phyloP scores from a whole-genome alignment of 2,329 filamentous ascomycete species.

The Monosporascus sp. region DNA sequence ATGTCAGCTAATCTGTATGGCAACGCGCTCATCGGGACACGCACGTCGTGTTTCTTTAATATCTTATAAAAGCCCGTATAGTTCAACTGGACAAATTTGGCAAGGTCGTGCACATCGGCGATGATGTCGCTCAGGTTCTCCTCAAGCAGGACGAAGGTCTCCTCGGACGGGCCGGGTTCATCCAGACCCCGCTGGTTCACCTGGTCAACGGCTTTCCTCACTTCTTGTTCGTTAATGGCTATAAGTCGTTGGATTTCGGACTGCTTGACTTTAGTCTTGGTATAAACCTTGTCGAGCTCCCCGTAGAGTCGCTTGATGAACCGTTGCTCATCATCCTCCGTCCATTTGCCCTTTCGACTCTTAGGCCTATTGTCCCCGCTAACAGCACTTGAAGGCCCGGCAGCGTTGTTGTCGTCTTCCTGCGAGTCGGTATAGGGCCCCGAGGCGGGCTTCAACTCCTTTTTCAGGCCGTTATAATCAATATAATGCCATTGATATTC shows the following conservation, averaged over 20 bases:
- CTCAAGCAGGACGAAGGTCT: slow-evolving; percentile 90
- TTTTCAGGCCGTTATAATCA: slow-evolving; percentile 91
- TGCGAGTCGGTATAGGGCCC: slow-evolving; percentile 33
- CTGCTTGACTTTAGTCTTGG: slow-evolving; percentile 94
- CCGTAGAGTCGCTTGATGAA: slow-evolving; percentile 85
- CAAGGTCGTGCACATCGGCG: slow-evolving; percentile 94
- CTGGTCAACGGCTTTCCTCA: slow-evolving; percentile 73
- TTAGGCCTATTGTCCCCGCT: slow-evolving; percentile 35
- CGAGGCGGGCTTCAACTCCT: slow-evolving; percentile 71
- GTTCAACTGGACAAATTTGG: slow-evolving; percentile 97
- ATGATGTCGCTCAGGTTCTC: slow-evolving; percentile 97
- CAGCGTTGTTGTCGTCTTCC: slow-evolving; percentile 29
- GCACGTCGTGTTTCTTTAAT: slow-evolving; percentile 97
- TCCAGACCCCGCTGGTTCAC: slow-evolving; percentile 60
- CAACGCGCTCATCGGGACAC: slow-evolving; percentile 28
- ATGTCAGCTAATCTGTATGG: slow-evolving; percentile 8
- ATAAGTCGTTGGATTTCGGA: slow-evolving; percentile 93
- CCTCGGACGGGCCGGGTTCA: slow-evolving; percentile 66
- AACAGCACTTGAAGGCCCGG: slow-evolving; percentile 29
- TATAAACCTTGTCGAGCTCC: slow-evolving; percentile 96
- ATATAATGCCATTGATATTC: slow-evolving; percentile 99
- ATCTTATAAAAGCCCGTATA: slow-evolving; percentile 99
- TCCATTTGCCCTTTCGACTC: slow-evolving; percentile 65
- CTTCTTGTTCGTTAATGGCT: slow-evolving; percentile 80
- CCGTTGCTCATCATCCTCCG: slow-evolving; percentile 82